Evolutionary conservation across 495 filamentous ascomycete genomes (phyloP).

Genomic region (Trichoderma erinaceum): DNA sequence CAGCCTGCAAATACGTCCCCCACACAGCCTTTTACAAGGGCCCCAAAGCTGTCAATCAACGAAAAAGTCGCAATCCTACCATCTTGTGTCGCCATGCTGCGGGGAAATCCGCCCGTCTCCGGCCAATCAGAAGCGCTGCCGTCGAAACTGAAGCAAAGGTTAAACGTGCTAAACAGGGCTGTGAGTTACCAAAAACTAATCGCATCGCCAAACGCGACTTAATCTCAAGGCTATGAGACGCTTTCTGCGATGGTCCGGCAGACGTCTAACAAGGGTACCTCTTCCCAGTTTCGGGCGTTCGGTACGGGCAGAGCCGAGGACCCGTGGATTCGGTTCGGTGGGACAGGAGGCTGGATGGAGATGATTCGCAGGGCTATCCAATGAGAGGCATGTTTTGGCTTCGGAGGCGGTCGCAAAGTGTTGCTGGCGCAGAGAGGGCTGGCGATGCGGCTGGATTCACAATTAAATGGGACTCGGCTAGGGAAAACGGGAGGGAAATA

Average conservation of each 20-base stretch:
- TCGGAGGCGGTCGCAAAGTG: not conserved
- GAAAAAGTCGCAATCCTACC: constrained; percentile 7
- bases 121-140: not conserved
- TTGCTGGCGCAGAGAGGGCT: not conserved
- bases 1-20: not conserved
- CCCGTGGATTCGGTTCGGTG: not conserved
- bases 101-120: not conserved
- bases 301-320: not conserved
- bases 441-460: not conserved
- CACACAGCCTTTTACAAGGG: not conserved
- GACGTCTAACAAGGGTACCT: not conserved
- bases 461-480: not conserved
- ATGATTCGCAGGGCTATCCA: not conserved
- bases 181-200: not conserved
- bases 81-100: constrained; percentile 1
- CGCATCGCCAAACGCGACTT: too few relatives aligned
- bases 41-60: not conserved
- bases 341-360: not conserved
- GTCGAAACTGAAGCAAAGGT: not conserved
- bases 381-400: not conserved
- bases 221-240: not conserved
- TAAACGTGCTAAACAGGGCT: not conserved
- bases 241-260: not conserved
- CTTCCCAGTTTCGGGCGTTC: not conserved
- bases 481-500: not conserved